phyloP scores from a whole-genome alignment of 2,329 filamentous ascomycete species.

The Aspergillus novoparasiticus region DNA sequence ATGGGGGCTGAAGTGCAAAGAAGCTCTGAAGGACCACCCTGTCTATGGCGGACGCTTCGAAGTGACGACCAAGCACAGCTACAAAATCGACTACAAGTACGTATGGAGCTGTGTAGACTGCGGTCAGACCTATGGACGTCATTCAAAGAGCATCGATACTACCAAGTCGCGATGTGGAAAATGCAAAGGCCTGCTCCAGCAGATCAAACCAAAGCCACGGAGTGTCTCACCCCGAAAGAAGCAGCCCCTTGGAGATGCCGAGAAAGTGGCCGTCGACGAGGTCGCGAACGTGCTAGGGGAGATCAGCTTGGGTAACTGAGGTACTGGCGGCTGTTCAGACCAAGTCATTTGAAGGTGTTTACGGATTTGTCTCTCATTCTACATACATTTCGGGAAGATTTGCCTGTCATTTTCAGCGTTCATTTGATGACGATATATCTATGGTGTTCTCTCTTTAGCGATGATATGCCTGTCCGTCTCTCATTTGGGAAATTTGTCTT shows the following conservation, averaged over 20 bases:
- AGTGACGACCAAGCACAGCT: slow-evolving; percentile 88
- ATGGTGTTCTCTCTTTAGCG: slow-evolving; percentile 4
- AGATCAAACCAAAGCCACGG: slow-evolving; percentile 77
- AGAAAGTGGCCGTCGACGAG: slow-evolving; percentile 13
- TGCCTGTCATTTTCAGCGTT: slow-evolving; percentile 5
- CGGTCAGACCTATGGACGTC: slow-evolving; percentile 73
- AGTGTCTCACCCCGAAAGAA: slow-evolving; percentile 37
- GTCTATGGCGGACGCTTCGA: slow-evolving; percentile 65
- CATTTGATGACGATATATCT: slow-evolving; percentile 3
- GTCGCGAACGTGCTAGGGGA: slow-evolving; percentile 13
- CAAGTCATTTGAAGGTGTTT: neutral
- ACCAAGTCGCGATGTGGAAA: slow-evolving; percentile 70
- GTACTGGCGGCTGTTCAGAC: neutral
- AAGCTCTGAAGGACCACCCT: slow-evolving; percentile 41
- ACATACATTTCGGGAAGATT: slow-evolving; percentile 1
- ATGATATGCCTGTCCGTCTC: neutral
- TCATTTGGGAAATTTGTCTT: neutral
- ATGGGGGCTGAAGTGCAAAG: slow-evolving; percentile 56
- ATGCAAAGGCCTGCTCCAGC: slow-evolving; percentile 72
- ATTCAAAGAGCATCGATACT: slow-evolving; percentile 82
- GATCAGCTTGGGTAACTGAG: neutral
- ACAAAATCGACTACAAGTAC: slow-evolving; percentile 91
- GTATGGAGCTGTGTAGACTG: slow-evolving; percentile 78
- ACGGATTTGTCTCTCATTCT: neutral
- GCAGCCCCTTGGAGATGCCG: slow-evolving; percentile 2